Evolutionary conservation across 352 stramenopile genomes (phyloP), one percentile per base, ranked within the genome.

Genomic region (Phytophthora chlamydospora): DNA sequence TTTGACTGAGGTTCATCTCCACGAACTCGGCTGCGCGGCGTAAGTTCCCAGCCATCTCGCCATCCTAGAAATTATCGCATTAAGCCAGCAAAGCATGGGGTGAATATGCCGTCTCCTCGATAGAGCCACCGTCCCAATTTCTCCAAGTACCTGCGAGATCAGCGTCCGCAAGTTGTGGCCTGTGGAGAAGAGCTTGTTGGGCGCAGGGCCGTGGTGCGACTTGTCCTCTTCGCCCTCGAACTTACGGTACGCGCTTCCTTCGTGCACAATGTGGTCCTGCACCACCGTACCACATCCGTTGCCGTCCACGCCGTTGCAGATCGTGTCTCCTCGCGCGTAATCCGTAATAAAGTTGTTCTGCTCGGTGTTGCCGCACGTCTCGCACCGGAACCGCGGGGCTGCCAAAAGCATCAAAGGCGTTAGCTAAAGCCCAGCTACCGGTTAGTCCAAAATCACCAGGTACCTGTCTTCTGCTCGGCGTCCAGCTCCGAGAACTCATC

Each of bases 171-270:
- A 86, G 52, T 98, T 99, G 79, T 98, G 91, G 8, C 93, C 88
- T 62, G 91, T 97, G 8, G 89, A 98, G 59, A 98, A 98, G 33
- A 98, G 77, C 48, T 96, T 96, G 85, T 99, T 98, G 9, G 92
- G 88, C 16, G 91, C 86, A 59, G 96, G 95, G 13, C 95, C 95
- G 71, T 99, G 96, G 73, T 99, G 96, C 36, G 95, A 98, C 53
- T 97, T 97, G 78, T 99, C 95, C 39, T 97, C 92, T 80, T 99
- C 95, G 39, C 93, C 96, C 76, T 98, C 93, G 79, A 99, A 99
- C 71, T 99, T 98, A 36, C 96, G 86, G 78, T 96, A 98, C 50
- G 93, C 89, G 21, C 88, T 96, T 51, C 96, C 95, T 86, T 99
- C 96, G 64, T 98, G 94, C 71, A 98, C 96, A 32, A 98, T 94